Percentiles rank a stretch among this genome's conserved stretches.
These are phyloP conservation scores for Hypsizygus ulmarius DNA, from an alignment of 1,284 basidiomycete genomes.

Conservation along the genomic window DNA sequence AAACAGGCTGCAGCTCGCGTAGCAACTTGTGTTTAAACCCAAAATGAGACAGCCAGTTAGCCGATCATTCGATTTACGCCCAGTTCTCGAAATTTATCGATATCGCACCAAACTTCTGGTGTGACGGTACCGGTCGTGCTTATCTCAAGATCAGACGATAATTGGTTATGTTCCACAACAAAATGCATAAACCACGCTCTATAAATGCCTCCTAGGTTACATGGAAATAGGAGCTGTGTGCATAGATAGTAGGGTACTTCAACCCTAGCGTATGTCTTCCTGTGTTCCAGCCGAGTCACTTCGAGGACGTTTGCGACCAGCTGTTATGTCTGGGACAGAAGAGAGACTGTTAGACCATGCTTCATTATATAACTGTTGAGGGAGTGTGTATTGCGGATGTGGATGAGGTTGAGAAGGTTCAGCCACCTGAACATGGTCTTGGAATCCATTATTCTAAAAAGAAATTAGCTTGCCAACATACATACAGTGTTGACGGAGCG, in stretches of 20 bases:
- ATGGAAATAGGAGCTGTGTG: neutral
- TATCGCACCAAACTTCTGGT: too few species aligned
- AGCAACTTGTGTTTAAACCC: too few species aligned
- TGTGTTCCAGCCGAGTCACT: slow-evolving; percentile 7
- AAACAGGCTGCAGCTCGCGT: neutral
- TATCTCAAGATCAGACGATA: neutral
- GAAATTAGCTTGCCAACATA: slow-evolving; percentile 1
- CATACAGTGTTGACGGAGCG: slow-evolving; percentile 1
- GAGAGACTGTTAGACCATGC: slow-evolving; percentile 5
- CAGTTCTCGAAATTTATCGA: too few species aligned
- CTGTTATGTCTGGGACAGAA: neutral
- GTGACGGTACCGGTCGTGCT: neutral
- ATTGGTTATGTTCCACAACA: neutral
- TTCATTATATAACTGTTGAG: slow-evolving; percentile 5
- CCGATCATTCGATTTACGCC: too few species aligned
- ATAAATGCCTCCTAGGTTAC: neutral
- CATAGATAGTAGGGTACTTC: neutral
- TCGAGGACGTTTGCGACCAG: slow-evolving; percentile 19
- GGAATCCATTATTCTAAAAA: slow-evolving; percentile 2
- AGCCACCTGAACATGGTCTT: slow-evolving; percentile 3
- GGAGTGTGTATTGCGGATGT: slow-evolving; percentile 1
- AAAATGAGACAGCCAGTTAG: slow-evolving; percentile 3
- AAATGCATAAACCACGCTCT: too few species aligned
- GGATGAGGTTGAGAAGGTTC: slow-evolving; percentile 1
- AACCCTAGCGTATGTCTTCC: neutral